Base-by-base conservation (phyloP, 2,329 filamentous ascomycete genomes). In the Alternaria angustiovoidea region DNA sequence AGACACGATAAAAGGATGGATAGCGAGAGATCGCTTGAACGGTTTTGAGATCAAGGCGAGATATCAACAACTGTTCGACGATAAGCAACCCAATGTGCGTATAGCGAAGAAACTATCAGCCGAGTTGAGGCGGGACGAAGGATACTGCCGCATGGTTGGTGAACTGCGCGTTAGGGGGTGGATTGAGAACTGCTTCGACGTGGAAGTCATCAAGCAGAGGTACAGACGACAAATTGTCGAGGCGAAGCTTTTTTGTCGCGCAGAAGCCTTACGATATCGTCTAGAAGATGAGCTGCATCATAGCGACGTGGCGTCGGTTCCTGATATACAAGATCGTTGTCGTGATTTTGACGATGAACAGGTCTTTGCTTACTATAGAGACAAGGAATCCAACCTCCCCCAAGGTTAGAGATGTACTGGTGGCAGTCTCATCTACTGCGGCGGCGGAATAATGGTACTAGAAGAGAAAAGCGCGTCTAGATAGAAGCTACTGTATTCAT, bases 221-320 rank as follows among this genome's bases (percentile, higher is more conserved):
- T 46, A 46, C 28, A 20, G 8, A 20, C 2, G 14, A 2, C 7
- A 5, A 14, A 44, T 44, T 12, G 5, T 2, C 6, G 4, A n/a
- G 3, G 22, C 42, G 1, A 44, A 28, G 22, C 6, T 5, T 28
- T 9, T 44, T 8, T n/a, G 42, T 26, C 42, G 42, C 8, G 44
- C 18, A 14, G 28, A 20, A 3, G 46, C 30, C 46, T 48, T 48
- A 4, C 14, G 8, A 30, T 48, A 36, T 24, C 46, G 46, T 4
- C 2, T 48, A 48, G 3, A 24, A 24, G 14, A 12, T 2, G 46
- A 48, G 46, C 7, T n/a, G 18, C 1, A 14, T 1, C 7, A 2
- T 12, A 7, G 12, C 0, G 1, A 8, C 4, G 7, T 7, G 7
- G 5, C 14, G 4, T 34, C 44, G 0, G 1, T 34, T 36, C 7